Evolutionary conservation across 2,329 filamentous ascomycete species (phyloP).

Genomic region (Anisogramma anomala): DNA sequence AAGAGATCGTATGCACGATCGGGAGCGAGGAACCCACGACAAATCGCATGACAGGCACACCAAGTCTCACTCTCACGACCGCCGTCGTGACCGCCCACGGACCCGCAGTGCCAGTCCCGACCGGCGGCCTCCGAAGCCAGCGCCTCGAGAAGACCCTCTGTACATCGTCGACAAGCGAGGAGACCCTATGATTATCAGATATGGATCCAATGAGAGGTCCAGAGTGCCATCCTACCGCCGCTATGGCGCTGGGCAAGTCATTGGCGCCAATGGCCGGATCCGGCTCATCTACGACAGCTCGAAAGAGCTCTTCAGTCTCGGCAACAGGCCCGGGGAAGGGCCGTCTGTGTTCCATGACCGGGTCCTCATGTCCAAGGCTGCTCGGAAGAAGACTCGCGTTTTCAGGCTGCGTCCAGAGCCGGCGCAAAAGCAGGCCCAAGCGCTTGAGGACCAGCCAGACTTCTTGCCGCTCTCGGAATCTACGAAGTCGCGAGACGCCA

Average conservation of each 20-base stretch:
- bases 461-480: constrained; percentile 36
- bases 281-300: constrained; percentile 56
- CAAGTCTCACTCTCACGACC: constrained; percentile 4
- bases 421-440: constrained; percentile 2
- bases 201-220: constrained; percentile 62
- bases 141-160: constrained; percentile 18
- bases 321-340: constrained; percentile 28
- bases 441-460: constrained; percentile 22
- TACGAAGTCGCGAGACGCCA: constrained; percentile 27
- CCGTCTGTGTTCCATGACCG: constrained; percentile 32
- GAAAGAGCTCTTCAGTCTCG: constrained; percentile 42
- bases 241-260: constrained; percentile 53
- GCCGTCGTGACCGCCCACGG: constrained; percentile 8
- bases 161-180: constrained; percentile 64
- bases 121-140: neutral
- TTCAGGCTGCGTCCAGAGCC: constrained; percentile 27
- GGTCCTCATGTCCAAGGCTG: constrained; percentile 34
- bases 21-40: constrained; percentile 1
- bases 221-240: constrained; percentile 61
- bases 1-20: constrained; percentile 2
- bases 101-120: constrained; percentile 9
- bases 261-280: constrained; percentile 51
- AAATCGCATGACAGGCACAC: constrained; percentile 2
- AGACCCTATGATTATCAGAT: constrained; percentile 63
- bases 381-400: constrained; percentile 27